A percentile compares a stretch with the other conserved stretches of the same genome.
Evolutionary conservation across 768 basidiomycete species (phyloP).

Genomic region (Lactarius indigo): DNA sequence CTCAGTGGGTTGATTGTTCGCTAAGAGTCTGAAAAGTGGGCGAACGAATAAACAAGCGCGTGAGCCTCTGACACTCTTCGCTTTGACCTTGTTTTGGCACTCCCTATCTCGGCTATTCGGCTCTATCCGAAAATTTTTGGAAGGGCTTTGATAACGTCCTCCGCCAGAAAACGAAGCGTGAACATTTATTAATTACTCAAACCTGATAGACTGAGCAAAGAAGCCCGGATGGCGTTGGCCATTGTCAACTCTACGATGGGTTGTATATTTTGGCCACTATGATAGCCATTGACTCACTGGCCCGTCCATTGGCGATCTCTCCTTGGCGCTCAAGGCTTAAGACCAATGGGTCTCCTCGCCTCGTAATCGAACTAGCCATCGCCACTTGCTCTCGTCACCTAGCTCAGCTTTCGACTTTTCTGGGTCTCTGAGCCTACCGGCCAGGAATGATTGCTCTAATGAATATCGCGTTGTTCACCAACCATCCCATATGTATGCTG

Average conservation of each 20-base stretch:
- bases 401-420: background rate
- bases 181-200: background rate
- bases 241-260: background rate
- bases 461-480: background rate
- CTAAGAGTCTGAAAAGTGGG: background rate
- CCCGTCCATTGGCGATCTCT: background rate
- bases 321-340: background rate
- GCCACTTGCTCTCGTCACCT: background rate
- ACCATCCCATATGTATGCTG: background rate
- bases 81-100: constrained; percentile 1
- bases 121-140: background rate
- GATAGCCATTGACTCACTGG: background rate
- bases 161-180: background rate
- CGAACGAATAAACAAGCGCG: background rate
- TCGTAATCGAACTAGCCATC: background rate
- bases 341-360: background rate
- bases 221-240: too few species aligned
- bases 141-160: too few species aligned
- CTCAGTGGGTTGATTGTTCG: background rate
- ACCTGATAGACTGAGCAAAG: background rate
- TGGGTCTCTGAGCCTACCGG: background rate
- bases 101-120: background rate
- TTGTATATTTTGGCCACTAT: background rate
- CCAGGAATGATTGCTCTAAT: background rate
- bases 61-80: background rate